These are phyloP conservation scores for Magnusiomyces suaveolens DNA, from an alignment of 1,139 yeast genomes.

Conservation along the genomic window DNA sequence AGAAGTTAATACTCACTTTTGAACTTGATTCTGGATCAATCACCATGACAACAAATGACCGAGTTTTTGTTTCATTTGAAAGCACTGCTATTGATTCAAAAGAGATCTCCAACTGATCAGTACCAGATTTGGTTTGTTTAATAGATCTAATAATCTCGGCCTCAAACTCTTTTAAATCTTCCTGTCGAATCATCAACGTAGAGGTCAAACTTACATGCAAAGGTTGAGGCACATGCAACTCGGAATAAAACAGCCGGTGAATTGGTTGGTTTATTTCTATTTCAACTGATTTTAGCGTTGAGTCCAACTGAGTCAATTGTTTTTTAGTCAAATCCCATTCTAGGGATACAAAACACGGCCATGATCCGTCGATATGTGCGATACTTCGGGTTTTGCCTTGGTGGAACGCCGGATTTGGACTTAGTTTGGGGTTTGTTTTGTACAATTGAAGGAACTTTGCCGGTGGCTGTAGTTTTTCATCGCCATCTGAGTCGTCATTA, in stretches of 20 bases:
- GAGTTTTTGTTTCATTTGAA: background rate
- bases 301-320: background rate
- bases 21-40: no score
- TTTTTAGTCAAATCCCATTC: slow-evolving; percentile 25
- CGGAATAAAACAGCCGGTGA: slow-evolving; percentile 22
- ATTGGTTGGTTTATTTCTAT: background rate
- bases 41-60: background rate
- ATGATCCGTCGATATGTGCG: slow-evolving; percentile 27
- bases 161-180: background rate
- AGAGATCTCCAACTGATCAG: background rate
- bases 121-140: background rate
- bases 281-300: background rate
- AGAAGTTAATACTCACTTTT: no score
- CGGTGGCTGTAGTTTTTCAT: slow-evolving; percentile 20
- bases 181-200: slow-evolving; percentile 24
- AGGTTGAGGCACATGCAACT: slow-evolving; percentile 25
- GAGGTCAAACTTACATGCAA: slow-evolving; percentile 31
- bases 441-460: slow-evolving; percentile 24
- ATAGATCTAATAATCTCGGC: no score
- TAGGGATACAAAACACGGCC: slow-evolving; percentile 31
- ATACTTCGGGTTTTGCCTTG: slow-evolving; percentile 23
- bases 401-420: slow-evolving; percentile 23
- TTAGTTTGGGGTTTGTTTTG: slow-evolving; percentile 16
- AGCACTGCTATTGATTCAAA: background rate
- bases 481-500: background rate